These are phyloP conservation scores for Apiospora arundinis DNA, from an alignment of 2,329 filamentous ascomycete genomes.

Conservation along the genomic window DNA sequence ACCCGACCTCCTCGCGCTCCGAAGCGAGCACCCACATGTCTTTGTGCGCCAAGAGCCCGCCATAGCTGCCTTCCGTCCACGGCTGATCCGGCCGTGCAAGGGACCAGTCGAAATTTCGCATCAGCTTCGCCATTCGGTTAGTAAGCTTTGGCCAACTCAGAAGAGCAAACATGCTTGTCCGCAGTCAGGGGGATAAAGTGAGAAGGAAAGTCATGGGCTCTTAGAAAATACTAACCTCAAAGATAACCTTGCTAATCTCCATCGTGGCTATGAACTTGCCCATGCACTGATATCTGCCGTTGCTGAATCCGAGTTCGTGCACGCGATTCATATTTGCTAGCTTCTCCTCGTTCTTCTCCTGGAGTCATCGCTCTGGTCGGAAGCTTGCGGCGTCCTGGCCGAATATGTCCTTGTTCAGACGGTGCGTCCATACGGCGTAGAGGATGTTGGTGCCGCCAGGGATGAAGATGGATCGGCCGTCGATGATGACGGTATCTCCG, in stretches of 20 bases:
- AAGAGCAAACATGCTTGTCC: neutral
- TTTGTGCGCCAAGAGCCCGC: slow-evolving; percentile 12
- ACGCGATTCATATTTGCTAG: slow-evolving; percentile 38
- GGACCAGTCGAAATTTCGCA: slow-evolving; percentile 25
- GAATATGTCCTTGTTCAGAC: slow-evolving; percentile 20
- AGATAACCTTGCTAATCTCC: slow-evolving; percentile 47
- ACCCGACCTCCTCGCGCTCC: neutral
- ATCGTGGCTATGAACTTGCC: slow-evolving; percentile 48
- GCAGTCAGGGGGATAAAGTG: too few relatives aligned
- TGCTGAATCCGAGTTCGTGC: slow-evolving; percentile 45
- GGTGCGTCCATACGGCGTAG: slow-evolving; percentile 18
- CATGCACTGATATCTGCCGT: slow-evolving; percentile 45
- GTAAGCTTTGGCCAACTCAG: neutral
- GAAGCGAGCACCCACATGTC: slow-evolving; percentile 15
- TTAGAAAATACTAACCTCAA: slow-evolving; percentile 34
- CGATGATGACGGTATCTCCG: slow-evolving; percentile 24
- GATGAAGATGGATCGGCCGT: slow-evolving; percentile 23
- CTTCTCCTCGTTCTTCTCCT: neutral
- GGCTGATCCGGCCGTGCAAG: slow-evolving; percentile 23
- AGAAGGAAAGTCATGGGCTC: neutral
- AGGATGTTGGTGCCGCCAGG: slow-evolving; percentile 25
- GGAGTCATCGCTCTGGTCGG: slow-evolving; percentile 26
- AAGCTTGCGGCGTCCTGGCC: slow-evolving; percentile 25
- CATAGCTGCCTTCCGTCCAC: slow-evolving; percentile 12
- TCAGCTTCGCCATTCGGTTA: slow-evolving; percentile 14